Base-by-base conservation (phyloP, 2,329 filamentous ascomycete species). In the Stachybotrys chartarum region DNA sequence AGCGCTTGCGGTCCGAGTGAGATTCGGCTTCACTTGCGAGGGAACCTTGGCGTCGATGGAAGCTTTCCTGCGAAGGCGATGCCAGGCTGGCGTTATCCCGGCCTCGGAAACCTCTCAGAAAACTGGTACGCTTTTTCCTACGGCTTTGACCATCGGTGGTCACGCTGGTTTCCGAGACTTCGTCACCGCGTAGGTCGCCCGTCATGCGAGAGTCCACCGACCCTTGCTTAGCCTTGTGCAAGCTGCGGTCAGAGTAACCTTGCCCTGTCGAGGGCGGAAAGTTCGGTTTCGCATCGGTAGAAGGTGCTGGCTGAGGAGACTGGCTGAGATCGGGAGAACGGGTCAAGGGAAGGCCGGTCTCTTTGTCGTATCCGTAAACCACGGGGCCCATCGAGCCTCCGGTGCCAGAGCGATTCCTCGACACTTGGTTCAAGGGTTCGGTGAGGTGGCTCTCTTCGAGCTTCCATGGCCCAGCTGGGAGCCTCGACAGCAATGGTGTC, bases 361-460 rank as follows among this genome's bases (percentile, higher is more conserved):
- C 80, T 61, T 82, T 83, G 53, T 82, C 78, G 47, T 75, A 76
- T 8, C 71, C 75, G 54, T 70, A 73, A 47, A 65, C 68, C 1
- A 64, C 50, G 1, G 63, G 59, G 50, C 68, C 67, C 48, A 69
- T 72, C 3, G 66, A 64, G 50, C 58, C 58, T 17, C 61, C 62
- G 2, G 68, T 68, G 17, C 65, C 68, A 24, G 70, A 62, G 18
- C 71, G 68, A 51, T 70, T 70, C 53, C 67, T 68, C 10, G 65
- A 61, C 3, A 70, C 63, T 4, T 58, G 55, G 53, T 72, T 68
- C 17, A 83, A 70, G 30, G 81, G 81, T 58, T 80, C 75, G 1
- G 75, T 68, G 42, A 84, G 68, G 56, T 79, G 74, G 10, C 81
- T 83, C 66, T 82, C 79, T 58, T 83, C 74, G 6, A 80, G 66